Conservation (phyloP, 352 stramenopile genomes). For the Nothophytophthora sp. region DNA sequence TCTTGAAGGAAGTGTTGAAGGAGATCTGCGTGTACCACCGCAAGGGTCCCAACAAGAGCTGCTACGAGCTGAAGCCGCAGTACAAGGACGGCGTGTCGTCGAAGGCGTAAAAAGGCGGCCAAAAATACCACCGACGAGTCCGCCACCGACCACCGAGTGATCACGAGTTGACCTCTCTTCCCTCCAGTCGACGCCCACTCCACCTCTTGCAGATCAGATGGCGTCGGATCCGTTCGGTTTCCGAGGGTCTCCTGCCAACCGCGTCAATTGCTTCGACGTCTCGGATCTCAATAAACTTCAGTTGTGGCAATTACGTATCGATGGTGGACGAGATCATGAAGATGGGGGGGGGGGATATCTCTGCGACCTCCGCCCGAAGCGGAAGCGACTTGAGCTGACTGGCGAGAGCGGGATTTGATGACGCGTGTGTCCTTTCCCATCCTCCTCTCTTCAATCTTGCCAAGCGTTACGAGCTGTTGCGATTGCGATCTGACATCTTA, state of each 20-base stretch:
- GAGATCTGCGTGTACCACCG: slow-evolving; percentile 90
- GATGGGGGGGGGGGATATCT: no score
- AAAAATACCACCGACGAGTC: background rate
- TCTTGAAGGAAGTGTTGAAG: slow-evolving; percentile 88
- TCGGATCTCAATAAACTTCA: slow-evolving; percentile 1
- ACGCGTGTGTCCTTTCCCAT: slow-evolving; percentile 31
- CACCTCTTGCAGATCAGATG: background rate
- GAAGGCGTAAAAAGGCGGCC: slow-evolving; percentile 25
- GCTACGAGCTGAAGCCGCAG: slow-evolving; percentile 88
- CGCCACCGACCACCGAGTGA: background rate
- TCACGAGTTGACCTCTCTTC: background rate
- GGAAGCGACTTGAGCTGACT: no score
- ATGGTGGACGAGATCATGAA: background rate
- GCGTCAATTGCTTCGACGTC: no score
- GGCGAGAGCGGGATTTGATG: no score
- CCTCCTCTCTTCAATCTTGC: background rate
- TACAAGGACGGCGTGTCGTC: slow-evolving; percentile 76
- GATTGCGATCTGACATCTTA: no score
- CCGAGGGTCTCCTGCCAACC: no score
- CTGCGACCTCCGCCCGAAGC: no score
- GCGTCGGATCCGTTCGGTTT: slow-evolving; percentile 5
- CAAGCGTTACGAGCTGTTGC: slow-evolving; percentile 8
- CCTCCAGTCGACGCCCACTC: background rate
- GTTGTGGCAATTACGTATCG: background rate
- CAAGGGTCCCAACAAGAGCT: slow-evolving; percentile 90